Base-by-base conservation (phyloP, 2,329 filamentous ascomycete genomes). In the Leptographium galeiforme region DNA sequence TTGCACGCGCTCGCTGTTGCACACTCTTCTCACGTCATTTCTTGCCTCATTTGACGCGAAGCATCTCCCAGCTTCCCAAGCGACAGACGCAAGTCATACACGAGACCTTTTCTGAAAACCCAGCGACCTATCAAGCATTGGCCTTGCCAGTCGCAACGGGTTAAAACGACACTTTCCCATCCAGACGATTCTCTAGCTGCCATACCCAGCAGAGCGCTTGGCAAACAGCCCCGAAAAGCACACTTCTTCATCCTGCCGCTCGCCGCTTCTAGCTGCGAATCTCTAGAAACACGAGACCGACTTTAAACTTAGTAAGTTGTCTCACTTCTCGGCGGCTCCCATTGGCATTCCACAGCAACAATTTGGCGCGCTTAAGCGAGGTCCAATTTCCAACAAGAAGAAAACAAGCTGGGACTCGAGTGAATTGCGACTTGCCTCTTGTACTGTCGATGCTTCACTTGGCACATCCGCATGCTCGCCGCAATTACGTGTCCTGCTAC, bases 201-300 rank as follows among this genome's bases (percentile, higher is more conserved):
- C 32, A 30, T 49, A 30, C 19, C 18, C 19, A 39, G 8, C 47
- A 30, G 34, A 49, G 34, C 11, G 33, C 47, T 25, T 49, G 47
- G 47, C 47, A 39, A 30, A 33, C 25, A 41, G 30, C 33, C 25
- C 7, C 16, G 25, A 50, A 43, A 8, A 50, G 8, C 34, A 32
- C 8, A 34, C 32, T 36, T 7, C 19, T 48, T 12, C 36, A n/a
- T 18, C 32, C 49, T 18, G 56, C 55, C 56, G 56, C 56, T 58
- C 56, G 56, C 55, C 54, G 55, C 56, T 44, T 55, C 49, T 48
- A 52, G 56, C 39, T 52, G 56, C 55, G 56, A 56, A 58, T 44
- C 32, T 33, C 45, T 19, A 39, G 40, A 52, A 52, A 34, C 19
- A 30, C 36, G 32, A 52, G 19, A 41, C 33, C 36, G 30, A 18